phyloP scores from a whole-genome alignment of 805 yeast genomes.

The Ascoidea tarda region DNA sequence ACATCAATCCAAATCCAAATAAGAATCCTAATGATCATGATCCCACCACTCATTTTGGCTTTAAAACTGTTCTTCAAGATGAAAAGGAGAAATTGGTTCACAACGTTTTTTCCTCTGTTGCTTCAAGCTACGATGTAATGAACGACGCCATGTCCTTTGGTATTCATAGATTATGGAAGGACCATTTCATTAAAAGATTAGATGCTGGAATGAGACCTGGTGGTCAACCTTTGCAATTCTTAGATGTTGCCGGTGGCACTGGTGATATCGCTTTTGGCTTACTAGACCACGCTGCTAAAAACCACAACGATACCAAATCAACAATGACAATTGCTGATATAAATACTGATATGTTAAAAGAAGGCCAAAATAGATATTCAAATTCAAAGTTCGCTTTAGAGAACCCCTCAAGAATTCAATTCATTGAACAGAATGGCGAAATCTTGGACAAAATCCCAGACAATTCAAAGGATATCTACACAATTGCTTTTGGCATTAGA shows the following conservation, averaged over 20 bases:
- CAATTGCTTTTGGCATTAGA: constrained; percentile 95
- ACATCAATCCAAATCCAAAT: no score
- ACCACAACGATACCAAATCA: constrained; percentile 59
- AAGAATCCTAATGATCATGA: no score
- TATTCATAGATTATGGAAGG: constrained; percentile 89
- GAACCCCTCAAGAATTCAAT: constrained; percentile 43
- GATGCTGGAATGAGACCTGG: constrained; percentile 94
- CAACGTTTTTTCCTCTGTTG: constrained; percentile 88
- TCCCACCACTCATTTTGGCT: constrained; percentile 85
- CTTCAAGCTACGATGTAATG: constrained; percentile 89
- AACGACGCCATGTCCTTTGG: constrained; percentile 98
- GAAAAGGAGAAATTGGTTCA: constrained; percentile 78
- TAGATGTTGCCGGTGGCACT: constrained; percentile 98
- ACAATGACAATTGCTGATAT: constrained; percentile 90
- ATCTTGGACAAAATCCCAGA: constrained; percentile 69
- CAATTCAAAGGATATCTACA: constrained; percentile 86
- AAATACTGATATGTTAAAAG: constrained; percentile 89
- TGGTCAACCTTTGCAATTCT: constrained; percentile 65
- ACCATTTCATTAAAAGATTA: constrained; percentile 71
- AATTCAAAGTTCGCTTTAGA: constrained; percentile 39
- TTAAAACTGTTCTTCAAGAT: constrained; percentile 60
- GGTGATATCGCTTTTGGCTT: constrained; percentile 97
- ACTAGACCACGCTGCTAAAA: constrained; percentile 74
- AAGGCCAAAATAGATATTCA: constrained; percentile 70
- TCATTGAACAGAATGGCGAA: constrained; percentile 90